Evolutionary conservation across 2,329 filamentous ascomycete genomes (phyloP).

Genomic region (Ceratocystis papillata): DNA sequence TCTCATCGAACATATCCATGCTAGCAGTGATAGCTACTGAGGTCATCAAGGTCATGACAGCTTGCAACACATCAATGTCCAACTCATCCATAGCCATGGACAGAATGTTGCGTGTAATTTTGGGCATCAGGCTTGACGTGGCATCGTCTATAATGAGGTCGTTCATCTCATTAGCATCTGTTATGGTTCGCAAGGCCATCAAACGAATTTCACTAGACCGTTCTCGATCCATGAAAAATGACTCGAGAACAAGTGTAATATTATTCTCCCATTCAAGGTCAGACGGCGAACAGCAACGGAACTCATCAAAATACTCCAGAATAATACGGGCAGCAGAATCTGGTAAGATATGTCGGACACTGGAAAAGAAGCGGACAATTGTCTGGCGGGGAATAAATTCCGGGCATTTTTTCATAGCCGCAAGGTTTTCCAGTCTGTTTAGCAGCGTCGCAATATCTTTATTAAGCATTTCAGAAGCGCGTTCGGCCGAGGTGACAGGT

Average conservation of each 20-base stretch:
- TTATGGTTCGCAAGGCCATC: conserved; percentile 50
- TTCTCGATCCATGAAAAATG: conserved; percentile 51
- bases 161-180: conserved; percentile 48
- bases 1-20: conserved; percentile 47
- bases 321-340: conserved; percentile 54
- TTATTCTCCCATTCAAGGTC: conserved; percentile 58
- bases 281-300: conserved; percentile 60
- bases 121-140: conserved; percentile 45
- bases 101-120: conserved; percentile 52
- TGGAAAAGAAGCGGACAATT: conserved; percentile 56
- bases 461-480: conserved; percentile 34
- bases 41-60: conserved; percentile 53
- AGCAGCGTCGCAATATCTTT: conserved; percentile 39
- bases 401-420: conserved; percentile 35
- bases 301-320: conserved; percentile 56
- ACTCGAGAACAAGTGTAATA: conserved; percentile 47
- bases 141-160: conserved; percentile 49
- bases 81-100: conserved; percentile 51
- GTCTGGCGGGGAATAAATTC: conserved; percentile 55
- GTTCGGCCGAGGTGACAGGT: conserved; percentile 15
- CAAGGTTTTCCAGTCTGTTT: conserved; percentile 40
- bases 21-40: conserved; percentile 52
- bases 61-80: conserved; percentile 53
- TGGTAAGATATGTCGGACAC: conserved; percentile 50
- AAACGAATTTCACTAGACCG: conserved; percentile 54